These are phyloP conservation scores for Pisolithus microcarpus DNA, from an alignment of 768 basidiomycete species.

Conservation along the genomic window DNA sequence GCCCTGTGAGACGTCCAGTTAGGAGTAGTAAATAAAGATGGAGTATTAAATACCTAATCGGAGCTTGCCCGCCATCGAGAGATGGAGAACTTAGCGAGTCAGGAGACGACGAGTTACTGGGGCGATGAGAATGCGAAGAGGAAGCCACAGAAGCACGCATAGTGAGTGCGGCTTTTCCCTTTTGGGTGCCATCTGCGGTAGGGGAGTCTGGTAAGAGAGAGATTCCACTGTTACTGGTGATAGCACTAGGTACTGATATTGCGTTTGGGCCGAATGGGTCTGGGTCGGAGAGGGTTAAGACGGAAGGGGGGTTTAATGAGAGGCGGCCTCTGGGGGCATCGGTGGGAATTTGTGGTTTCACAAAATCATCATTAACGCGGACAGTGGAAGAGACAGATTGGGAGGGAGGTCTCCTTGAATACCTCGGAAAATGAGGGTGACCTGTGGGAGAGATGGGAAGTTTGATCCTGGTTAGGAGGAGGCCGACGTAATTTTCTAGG, in stretches of 20 bases:
- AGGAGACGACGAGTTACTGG: not conserved
- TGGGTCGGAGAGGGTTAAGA: constrained; percentile 54
- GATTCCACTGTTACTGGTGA: constrained; percentile 39
- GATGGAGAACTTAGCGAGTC: not conserved
- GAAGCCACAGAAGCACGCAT: constrained; percentile 50
- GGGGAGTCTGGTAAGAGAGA: constrained; percentile 52
- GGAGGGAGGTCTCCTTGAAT: constrained; percentile 38
- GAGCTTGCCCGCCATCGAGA: constrained; percentile 4
- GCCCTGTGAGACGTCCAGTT: not conserved
- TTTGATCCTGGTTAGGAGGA: constrained; percentile 45
- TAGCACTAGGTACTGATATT: constrained; percentile 33
- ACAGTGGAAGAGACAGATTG: constrained; percentile 50
- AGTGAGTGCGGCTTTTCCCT: constrained; percentile 27
- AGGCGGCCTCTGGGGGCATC: constrained; percentile 30
- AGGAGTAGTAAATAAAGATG: not conserved
- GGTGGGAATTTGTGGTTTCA: constrained; percentile 47
- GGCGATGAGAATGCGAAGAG: constrained; percentile 44
- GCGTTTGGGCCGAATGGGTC: constrained; percentile 58
- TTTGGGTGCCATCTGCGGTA: constrained; percentile 35
- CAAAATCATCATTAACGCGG: constrained; percentile 48
- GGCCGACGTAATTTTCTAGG: constrained; percentile 47
- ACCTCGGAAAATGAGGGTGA: constrained; percentile 15
- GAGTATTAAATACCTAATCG: constrained; percentile 1
- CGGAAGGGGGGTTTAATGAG: constrained; percentile 34
- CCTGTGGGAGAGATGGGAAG: constrained; percentile 13